phyloP scores from a whole-genome alignment of 345 rosid species.

The Boechera retrofracta region DNA sequence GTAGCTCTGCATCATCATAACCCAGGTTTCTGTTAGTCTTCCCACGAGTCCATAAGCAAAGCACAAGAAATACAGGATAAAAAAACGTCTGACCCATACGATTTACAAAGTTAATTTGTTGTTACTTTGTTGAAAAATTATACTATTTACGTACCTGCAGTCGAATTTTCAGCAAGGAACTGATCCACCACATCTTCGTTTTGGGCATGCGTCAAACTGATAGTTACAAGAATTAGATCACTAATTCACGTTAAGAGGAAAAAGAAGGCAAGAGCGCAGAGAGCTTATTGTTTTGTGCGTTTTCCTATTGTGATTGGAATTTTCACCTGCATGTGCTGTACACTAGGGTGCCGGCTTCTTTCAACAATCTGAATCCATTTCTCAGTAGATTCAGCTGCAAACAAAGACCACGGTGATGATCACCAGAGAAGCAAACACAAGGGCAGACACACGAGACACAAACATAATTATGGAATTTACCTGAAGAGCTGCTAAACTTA shows the following conservation, averaged over 20 bases:
- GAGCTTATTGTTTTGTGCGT: constrained; percentile 7
- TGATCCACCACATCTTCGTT: constrained; percentile 84
- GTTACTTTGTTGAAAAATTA: neutral
- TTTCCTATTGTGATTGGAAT: neutral
- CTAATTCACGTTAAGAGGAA: constrained; percentile 15
- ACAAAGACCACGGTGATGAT: constrained; percentile 7
- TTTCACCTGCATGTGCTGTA: constrained; percentile 96
- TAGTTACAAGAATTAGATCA: constrained; percentile 26
- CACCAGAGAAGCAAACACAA: constrained; percentile 5
- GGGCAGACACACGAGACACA: neutral
- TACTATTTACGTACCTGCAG: constrained; percentile 60
- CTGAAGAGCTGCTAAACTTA: constrained; percentile 71
- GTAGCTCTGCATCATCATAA: constrained; percentile 57
- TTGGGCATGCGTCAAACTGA: constrained; percentile 88
- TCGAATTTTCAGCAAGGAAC: constrained; percentile 66
- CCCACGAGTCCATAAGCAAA: constrained; percentile 2
- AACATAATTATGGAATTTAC: constrained; percentile 42
- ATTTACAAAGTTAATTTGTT: neutral
- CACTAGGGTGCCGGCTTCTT: constrained; percentile 78
- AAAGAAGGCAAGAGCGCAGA: neutral
- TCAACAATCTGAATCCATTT: constrained; percentile 84
- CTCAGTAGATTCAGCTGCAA: constrained; percentile 78
- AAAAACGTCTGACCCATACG: neutral
- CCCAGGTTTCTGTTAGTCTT: constrained; percentile 22
- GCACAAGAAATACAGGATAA: neutral